Evolutionary conservation across 2,329 filamentous ascomycete genomes (phyloP).

Genomic region (Setomelanomma holmii): DNA sequence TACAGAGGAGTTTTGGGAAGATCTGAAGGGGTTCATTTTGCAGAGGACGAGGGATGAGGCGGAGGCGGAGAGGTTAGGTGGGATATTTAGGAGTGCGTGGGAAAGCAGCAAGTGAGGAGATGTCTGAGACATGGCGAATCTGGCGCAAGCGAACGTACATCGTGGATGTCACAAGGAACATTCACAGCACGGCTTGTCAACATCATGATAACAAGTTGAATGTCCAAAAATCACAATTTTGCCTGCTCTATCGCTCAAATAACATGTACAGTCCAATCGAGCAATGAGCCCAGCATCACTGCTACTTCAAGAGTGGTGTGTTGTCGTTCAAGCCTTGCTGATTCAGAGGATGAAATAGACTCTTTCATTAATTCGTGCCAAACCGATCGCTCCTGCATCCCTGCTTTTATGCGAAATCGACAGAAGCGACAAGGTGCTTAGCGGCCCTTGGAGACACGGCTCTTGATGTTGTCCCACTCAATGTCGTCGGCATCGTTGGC

Average conservation of each 20-base stretch:
- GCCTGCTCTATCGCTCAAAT: conserved; percentile 25
- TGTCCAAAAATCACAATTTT: conserved; percentile 32
- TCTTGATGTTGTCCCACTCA: conserved; percentile 74
- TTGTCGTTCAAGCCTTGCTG: not conserved
- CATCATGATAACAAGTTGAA: conserved; percentile 19
- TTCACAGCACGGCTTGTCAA: conserved; percentile 10
- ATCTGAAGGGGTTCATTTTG: conserved; percentile 80
- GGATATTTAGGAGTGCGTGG: conserved; percentile 76
- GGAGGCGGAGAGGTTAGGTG: conserved; percentile 69
- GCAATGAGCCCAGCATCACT: conserved; percentile 16
- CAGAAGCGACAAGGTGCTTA: conserved; percentile 38
- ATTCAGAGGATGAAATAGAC: conserved; percentile 6
- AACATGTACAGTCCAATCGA: conserved; percentile 18
- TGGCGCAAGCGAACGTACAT: too few species aligned
- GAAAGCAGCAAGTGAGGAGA: conserved; percentile 48
- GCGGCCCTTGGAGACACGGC: conserved; percentile 59
- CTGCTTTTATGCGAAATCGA: conserved; percentile 29
- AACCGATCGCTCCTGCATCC: conserved; percentile 18
- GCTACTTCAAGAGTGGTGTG: not conserved
- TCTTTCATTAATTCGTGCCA: conserved; percentile 28
- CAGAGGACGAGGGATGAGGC: conserved; percentile 77
- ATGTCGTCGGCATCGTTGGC: conserved; percentile 86
- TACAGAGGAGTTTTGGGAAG: conserved; percentile 82
- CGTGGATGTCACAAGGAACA: too few species aligned
- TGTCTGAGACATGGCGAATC: not conserved